Base-by-base conservation (phyloP, 495 filamentous ascomycete genomes). In the Neurospora pannonica region DNA sequence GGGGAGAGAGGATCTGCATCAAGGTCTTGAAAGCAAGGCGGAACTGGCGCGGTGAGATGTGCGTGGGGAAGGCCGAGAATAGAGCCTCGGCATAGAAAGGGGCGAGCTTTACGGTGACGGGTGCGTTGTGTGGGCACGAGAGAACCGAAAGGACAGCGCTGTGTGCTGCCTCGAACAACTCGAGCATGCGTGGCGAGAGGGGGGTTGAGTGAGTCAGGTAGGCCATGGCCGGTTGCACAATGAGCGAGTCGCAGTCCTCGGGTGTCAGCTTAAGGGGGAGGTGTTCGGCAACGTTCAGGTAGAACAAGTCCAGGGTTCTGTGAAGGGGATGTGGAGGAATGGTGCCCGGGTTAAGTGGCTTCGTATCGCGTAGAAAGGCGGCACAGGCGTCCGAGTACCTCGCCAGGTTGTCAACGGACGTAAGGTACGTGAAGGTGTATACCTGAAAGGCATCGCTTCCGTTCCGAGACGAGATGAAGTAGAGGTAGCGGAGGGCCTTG, bases 91-190 rank as follows among this genome's bases (percentile, higher is more conserved):
- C 88, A 81, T 99, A 98, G 80, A 93, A 93, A 3, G 94, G 94
- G 17, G 95, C 85, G 71, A 97, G 87, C 75, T 88, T 88, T 17
- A 89, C 88, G 38, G 93, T 89, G 46, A 97, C 82, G 11, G 88
- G 83, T 17, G 90, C 88, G 75, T 93, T 95, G 72, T 90, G 88
- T 2, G 95, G 92, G 39, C 93, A 91, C 3, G 94, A 91, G 43
- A 98, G 87, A 6, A 93, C 89, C 38, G 95, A 89, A 21, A 99
- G 90, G 77, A 94, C 90, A 70, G 95, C 88, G 75, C 91, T 93
- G 83, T 99, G 97, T 10, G 95, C 94, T 1, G 96, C 90, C 83
- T 99, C 96, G 78, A 98, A 98, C 5, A 97, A 92, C 75, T 93
- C 89, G 39, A 91, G 81, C 43, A 84, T 85, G 17, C 81, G 79